Base-by-base conservation (phyloP, 257 asterid species). In the Phtheirospermum japonicum region DNA sequence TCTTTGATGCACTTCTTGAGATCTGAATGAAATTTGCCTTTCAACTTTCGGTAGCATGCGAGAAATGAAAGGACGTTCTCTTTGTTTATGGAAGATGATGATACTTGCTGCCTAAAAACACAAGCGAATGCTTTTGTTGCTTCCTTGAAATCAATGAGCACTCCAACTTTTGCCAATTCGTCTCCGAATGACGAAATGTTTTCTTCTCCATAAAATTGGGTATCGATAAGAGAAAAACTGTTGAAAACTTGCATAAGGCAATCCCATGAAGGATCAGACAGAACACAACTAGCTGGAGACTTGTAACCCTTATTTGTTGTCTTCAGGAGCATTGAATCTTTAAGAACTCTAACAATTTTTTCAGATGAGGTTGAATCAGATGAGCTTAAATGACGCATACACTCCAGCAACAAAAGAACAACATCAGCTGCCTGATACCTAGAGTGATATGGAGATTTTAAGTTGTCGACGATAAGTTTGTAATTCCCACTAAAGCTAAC, bases 271-370 rank as follows among this genome's bases (percentile, higher is more conserved):
- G 52, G 52, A 16, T 45, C 52, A 45, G n/a, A 45, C 6, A 45
- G 52, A 16, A 12, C 12, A 16, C 52, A 45, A 17, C n/a, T 18
- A 18, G 23, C n/a, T 16, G 52, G 52, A 8, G 52, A 45, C 14
- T 45, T 45, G 52, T 13, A 45, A 16, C 52, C 52, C 20, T 45
- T 45, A 16, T 14, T 45, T 45, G 52, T 45, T 14, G 52, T 45
- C 52, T 45, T 45, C n/a, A 45, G 52, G 23, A 45, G 52, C 19
- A 16, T 45, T 45, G 52, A 45, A 16, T 45, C 52, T 45, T 45
- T 45, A 16, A 45, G 51, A 45, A 45, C 20, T 45, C 52, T 9
- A 6, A 45, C 19, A 7, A 45, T 17, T 16, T 45, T 14, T n/a
- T n/a, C n/a, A n/a, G n/a, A n/a, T n/a, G n/a, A n/a, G n/a, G n/a